Evolutionary conservation across 768 basidiomycete species (phyloP).

Genomic region (Hypholoma fasciculare): DNA sequence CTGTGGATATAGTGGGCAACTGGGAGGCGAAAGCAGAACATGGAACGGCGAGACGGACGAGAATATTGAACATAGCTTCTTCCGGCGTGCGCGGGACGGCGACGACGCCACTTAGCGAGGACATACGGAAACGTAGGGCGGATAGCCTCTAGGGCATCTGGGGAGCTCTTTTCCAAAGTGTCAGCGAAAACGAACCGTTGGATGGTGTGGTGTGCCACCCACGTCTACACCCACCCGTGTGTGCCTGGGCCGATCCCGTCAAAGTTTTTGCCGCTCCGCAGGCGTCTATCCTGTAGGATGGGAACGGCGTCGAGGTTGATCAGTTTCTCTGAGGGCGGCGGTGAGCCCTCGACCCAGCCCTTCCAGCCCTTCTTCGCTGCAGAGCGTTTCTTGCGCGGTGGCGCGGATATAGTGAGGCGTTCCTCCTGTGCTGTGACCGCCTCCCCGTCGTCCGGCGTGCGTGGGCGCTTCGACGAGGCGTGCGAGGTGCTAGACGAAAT

Average conservation of each 20-base stretch:
- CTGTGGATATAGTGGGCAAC: slow-evolving; percentile 8
- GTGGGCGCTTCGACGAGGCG: slow-evolving; percentile 79
- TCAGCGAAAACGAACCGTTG: slow-evolving; percentile 55
- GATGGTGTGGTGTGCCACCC: slow-evolving; percentile 33
- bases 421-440: slow-evolving; percentile 25
- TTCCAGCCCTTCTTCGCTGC: slow-evolving; percentile 85
- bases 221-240: slow-evolving; percentile 73
- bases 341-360: slow-evolving; percentile 88
- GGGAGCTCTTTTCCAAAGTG: slow-evolving; percentile 25
- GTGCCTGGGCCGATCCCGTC: slow-evolving; percentile 80
- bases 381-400: slow-evolving; percentile 55
- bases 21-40: slow-evolving; percentile 14
- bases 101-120: slow-evolving; percentile 21
- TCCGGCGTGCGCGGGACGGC: slow-evolving; percentile 15
- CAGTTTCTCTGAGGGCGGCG: slow-evolving; percentile 74
- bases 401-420: slow-evolving; percentile 15
- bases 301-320: slow-evolving; percentile 80
- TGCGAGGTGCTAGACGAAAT: slow-evolving; percentile 71
- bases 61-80: slow-evolving; percentile 15
- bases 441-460: slow-evolving; percentile 68
- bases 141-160: slow-evolving; percentile 22
- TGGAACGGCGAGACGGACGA: slow-evolving; percentile 16
- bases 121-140: slow-evolving; percentile 22
- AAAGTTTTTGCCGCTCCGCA: slow-evolving; percentile 84
- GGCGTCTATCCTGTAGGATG: slow-evolving; percentile 69